Evolutionary conservation across 345 rosid species (phyloP).

Genomic region (Camelina laxa): DNA sequence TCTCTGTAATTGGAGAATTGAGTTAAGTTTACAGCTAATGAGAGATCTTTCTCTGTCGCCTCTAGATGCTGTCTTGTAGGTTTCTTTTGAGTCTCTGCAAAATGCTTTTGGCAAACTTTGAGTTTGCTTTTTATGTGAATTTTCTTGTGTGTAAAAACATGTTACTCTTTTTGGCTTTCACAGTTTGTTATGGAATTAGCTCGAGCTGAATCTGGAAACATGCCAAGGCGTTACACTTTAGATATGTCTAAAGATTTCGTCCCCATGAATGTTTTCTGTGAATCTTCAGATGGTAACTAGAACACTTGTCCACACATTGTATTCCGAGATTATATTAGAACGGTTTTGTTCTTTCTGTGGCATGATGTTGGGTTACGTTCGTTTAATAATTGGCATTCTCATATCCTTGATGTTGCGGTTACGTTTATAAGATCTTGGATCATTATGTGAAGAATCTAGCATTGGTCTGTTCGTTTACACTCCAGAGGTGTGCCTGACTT

Average conservation of each 20-base stretch:
- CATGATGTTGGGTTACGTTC: background rate
- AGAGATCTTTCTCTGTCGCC: background rate
- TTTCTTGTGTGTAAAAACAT: constrained; percentile 14
- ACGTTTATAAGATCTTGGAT: background rate
- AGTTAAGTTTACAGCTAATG: constrained; percentile 3
- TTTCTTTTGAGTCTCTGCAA: background rate
- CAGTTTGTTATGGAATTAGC: constrained; percentile 54
- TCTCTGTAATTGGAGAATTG: constrained; percentile 7
- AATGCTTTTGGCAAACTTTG: background rate
- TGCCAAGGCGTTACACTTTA: constrained; percentile 67
- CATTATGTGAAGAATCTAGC: background rate
- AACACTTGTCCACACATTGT: background rate
- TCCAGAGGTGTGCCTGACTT: constrained; percentile 10
- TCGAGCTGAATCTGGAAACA: constrained; percentile 64
- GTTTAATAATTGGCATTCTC: background rate
- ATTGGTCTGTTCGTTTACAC: background rate
- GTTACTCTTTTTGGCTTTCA: background rate
- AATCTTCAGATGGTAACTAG: constrained; percentile 64
- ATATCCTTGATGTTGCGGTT: constrained; percentile 17
- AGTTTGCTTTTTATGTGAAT: background rate
- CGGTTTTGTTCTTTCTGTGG: background rate
- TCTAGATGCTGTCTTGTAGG: background rate
- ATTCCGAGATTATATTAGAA: background rate
- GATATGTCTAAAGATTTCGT: constrained; percentile 77
- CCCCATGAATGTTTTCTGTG: constrained; percentile 74